Evolutionary conservation across 257 asterid species (phyloP).

Genomic region (Forsythia suspensa): DNA sequence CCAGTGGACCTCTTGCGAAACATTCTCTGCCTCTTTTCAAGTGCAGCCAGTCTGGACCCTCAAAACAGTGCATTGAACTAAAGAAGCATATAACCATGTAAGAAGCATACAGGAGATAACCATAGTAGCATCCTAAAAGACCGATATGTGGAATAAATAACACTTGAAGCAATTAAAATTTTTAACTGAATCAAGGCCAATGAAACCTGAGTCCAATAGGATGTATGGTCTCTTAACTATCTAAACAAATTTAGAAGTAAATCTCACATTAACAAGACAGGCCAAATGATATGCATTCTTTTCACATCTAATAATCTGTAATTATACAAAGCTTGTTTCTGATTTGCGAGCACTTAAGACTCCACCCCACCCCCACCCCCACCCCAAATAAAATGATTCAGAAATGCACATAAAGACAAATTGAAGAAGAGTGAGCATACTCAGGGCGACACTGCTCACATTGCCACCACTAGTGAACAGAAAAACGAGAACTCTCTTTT

Average conservation of each 20-base stretch:
- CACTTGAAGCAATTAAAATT: constrained; percentile 6
- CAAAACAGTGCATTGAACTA: constrained; percentile 99
- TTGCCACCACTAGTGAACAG: background rate
- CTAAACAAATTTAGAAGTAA: background rate
- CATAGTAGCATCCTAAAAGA: constrained; percentile 15
- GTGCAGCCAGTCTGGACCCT: constrained; percentile 94
- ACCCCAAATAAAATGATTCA: background rate
- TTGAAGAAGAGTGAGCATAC: background rate
- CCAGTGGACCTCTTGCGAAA: constrained; percentile 80
- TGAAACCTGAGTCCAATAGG: background rate
- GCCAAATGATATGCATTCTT: constrained; percentile 1
- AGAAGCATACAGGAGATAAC: constrained; percentile 5
- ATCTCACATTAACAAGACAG: background rate
- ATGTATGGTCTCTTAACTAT: background rate
- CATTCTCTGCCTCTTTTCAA: constrained; percentile 87
- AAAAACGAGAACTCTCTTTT: background rate
- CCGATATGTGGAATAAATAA: background rate
- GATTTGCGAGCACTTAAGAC: constrained; percentile 12
- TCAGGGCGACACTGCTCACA: background rate
- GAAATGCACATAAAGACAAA: constrained; percentile 10
- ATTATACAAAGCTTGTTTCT: constrained; percentile 9
- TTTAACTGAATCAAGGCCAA: background rate
- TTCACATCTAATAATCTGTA: constrained; percentile 13
- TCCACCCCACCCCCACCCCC: background rate
- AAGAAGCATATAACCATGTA: constrained; percentile 21